Base-by-base conservation (phyloP, 2,329 filamentous ascomycete species). In the Colletotrichum liaoningense region DNA sequence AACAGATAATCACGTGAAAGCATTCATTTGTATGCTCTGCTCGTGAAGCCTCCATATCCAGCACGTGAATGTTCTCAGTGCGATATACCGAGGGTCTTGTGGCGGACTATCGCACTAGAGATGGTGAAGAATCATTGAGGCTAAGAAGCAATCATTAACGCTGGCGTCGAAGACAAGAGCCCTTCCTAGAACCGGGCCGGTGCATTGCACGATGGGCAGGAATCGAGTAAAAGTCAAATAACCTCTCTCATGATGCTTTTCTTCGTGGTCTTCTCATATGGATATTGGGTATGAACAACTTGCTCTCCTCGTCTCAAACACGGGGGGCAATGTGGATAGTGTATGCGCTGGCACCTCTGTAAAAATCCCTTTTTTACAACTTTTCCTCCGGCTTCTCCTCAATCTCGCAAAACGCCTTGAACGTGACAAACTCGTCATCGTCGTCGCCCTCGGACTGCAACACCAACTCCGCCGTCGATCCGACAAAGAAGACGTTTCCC, bases 321-420 rank as follows among this genome's bases (percentile, higher is more conserved):
- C 19, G 6, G 46, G 19, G n/a, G 46, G 22, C 8, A 49, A 30
- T 3, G 3, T 16, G 11, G 2, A 30, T 46, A 35, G 24, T 33
- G 59, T 49, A 33, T 60, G 42, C n/a, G 52, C n/a, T 26, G 42
- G 42, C 28, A 42, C 42, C 28, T 35, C 4, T 57, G n/a, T 8
- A 16, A 9, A 14, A 35, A 12, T 35, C 11, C 65, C 26, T 5
- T 75, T 68, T 76, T 67, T 28, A 81, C 67, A 81, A 73, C 78
- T 79, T 82, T 67, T 80, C 73, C 75, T 79, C 79, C 24, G 64
- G 73, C 65, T 83, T 81, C 9, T 87, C 83, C 49, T 91, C 90
- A 74, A 97, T 87, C 86, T 98, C 95, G 79, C 95, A 98, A 81
- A 97, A 98, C 0, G 96, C 97, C 86, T 95, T 97, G 87, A 97